Conservation (phyloP, 2,329 filamentous ascomycete species). For the Fusarium sp. region DNA sequence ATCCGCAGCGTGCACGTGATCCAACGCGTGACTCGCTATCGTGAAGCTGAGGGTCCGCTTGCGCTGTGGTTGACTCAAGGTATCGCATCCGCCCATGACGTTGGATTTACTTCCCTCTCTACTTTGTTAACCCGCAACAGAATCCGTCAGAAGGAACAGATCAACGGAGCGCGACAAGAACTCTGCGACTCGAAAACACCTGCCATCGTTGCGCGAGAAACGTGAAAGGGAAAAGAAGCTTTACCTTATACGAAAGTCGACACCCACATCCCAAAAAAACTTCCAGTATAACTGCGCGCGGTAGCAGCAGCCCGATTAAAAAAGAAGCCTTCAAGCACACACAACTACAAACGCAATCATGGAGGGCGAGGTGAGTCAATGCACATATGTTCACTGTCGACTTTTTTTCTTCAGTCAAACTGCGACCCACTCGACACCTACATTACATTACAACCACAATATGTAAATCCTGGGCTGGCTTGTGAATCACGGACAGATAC, state of each 20-base stretch:
- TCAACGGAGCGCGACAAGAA: slow-evolving; percentile 9
- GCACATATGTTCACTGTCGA: neutral
- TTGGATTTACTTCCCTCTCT: slow-evolving; percentile 33
- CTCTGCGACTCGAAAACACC: neutral
- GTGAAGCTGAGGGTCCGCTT: slow-evolving; percentile 19
- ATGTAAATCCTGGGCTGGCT: neutral
- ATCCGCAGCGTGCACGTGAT: slow-evolving; percentile 11
- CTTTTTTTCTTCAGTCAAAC: neutral
- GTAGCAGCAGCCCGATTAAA: slow-evolving; percentile 5
- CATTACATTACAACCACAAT: neutral
- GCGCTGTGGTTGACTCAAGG: slow-evolving; percentile 20
- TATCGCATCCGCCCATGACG: slow-evolving; percentile 41
- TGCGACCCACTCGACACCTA: neutral
- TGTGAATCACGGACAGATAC: slow-evolving; percentile 24
- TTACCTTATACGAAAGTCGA: slow-evolving; percentile 17
- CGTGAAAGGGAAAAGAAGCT: neutral
- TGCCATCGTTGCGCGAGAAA: slow-evolving; percentile 10
- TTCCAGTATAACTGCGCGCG: slow-evolving; percentile 23
- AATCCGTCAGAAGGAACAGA: slow-evolving; percentile 19
- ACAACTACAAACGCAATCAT: slow-evolving; percentile 24
- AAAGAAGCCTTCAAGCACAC: slow-evolving; percentile 25
- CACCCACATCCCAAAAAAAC: slow-evolving; percentile 29
- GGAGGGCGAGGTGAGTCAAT: slow-evolving; percentile 44
- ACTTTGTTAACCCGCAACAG: slow-evolving; percentile 35
- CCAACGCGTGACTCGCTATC: slow-evolving; percentile 13